Evolutionary conservation across 2,329 filamentous ascomycete genomes (phyloP).

Genomic region (Alternaria brassicae): DNA sequence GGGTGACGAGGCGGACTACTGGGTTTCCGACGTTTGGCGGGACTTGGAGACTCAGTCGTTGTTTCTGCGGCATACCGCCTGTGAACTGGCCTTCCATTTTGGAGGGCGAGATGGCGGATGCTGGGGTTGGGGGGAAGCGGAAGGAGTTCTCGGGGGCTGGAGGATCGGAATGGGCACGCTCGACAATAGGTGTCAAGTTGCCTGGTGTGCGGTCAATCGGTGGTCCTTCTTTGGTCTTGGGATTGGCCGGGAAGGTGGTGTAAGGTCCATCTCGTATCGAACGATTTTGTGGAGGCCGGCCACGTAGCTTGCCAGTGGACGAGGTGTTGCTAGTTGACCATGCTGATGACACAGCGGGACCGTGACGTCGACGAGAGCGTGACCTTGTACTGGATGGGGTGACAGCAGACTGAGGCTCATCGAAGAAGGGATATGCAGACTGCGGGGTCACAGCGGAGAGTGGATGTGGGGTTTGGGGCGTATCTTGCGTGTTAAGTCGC

Average conservation of each 20-base stretch:
- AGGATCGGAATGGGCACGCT: conserved; percentile 53
- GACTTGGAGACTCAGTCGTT: conserved; percentile 68
- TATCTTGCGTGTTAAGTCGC: conserved; percentile 64
- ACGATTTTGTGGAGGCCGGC: conserved; percentile 78
- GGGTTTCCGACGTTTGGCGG: conserved; percentile 67
- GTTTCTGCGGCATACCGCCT: conserved; percentile 45
- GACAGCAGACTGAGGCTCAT: conserved; percentile 76
- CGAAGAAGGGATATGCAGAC: conserved; percentile 57
- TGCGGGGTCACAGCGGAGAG: conserved; percentile 78
- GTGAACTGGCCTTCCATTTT: conserved; percentile 31
- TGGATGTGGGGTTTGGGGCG: conserved; percentile 73
- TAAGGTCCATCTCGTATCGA: conserved; percentile 71
- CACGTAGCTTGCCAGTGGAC: conserved; percentile 73
- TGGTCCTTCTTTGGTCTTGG: conserved; percentile 57
- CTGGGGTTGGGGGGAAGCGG: conserved; percentile 50
- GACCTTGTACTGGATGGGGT: conserved; percentile 65
- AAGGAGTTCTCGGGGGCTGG: conserved; percentile 46
- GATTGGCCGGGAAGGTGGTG: conserved; percentile 71
- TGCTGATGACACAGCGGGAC: conserved; percentile 87
- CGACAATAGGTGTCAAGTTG: conserved; percentile 53
- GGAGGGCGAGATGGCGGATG: conserved; percentile 46
- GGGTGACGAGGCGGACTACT: conserved; percentile 66
- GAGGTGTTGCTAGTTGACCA: conserved; percentile 75
- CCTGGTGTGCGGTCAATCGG: conserved; percentile 55
- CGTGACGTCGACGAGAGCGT: conserved; percentile 70